Base-by-base conservation (phyloP, 176 grass and related monocot species). In the Secale cereale region DNA sequence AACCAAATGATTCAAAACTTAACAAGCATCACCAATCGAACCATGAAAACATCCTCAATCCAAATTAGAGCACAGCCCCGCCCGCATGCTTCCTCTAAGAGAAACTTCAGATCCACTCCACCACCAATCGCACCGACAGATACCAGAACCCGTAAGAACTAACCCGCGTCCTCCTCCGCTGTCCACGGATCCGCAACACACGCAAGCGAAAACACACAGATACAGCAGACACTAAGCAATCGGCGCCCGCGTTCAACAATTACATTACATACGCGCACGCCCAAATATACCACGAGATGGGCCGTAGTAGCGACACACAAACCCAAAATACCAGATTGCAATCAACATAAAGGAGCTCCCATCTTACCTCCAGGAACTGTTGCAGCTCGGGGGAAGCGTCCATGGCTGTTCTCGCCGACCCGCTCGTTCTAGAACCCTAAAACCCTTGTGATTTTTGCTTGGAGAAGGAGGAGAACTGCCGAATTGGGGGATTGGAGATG, bases 301-400 rank as follows among this genome's bases (percentile, higher is more conserved):
- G 16, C 8, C 10, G 76, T 14, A 10, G 32, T 23, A 69, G 27
- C 9, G 40, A 41, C 60, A 41, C 30, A 62, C 43, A 57, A 57
- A 17, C 4, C 25, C 16, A 27, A n/a, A 17, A 30, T 8, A 48
- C 13, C 36, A 16, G 7, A 69, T 62, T 36, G 15, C n/a, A 27
- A 89, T 17, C 15, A 22, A 33, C 35, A 75, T 6, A 9, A 67
- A 61, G 29, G 36, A 7, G 71, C 4, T 76, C 77, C 78, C 71
- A 87, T 76, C 71, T 88, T 67, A 95, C 94, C 94, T 91, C 89
- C 14, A 97, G 83, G 75, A 97, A 97, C 41, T 70, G 85, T 35
- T 94, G 89, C 25, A 94, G 66, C 85, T 97, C 89, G 30, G 91
- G 50, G 65, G 71, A 77, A 83, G 85, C 86, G 29, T 97, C 94